Evolutionary conservation across 1,139 yeast species (phyloP).

Genomic region (Hemisphaericaspora subhashii): DNA sequence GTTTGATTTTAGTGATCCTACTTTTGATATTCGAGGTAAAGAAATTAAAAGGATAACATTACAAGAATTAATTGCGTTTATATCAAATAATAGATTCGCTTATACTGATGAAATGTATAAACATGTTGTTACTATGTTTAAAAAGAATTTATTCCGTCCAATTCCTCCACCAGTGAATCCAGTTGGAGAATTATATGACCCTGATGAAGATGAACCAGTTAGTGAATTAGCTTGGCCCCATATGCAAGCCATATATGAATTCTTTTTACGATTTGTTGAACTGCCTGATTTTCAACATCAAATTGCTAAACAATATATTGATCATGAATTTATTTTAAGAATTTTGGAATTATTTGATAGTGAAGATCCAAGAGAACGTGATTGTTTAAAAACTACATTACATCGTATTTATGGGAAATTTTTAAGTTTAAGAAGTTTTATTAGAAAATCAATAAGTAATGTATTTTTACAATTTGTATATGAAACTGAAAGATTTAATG

Average conservation of each 20-base stretch:
- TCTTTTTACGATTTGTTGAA: conserved; percentile 88
- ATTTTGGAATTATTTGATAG: conserved; percentile 88
- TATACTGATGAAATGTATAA: conserved; percentile 90
- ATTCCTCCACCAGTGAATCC: conserved; percentile 99
- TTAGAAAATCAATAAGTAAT: conserved; percentile 87
- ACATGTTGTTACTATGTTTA: conserved; percentile 88
- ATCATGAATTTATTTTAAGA: conserved; percentile 80
- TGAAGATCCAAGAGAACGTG: conserved; percentile 96
- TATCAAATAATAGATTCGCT: conserved; percentile 76
- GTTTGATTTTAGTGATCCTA: conserved; percentile 93
- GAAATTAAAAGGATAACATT: conserved; percentile 85
- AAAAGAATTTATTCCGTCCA: conserved; percentile 85
- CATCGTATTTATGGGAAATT: conserved; percentile 97
- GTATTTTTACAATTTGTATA: conserved; percentile 91
- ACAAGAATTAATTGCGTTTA: conserved; percentile 85
- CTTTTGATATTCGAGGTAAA: conserved; percentile 87
- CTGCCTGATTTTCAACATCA: conserved; percentile 94
- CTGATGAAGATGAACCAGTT: conserved; percentile 98
- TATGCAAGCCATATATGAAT: conserved; percentile 95
- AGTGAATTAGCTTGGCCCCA: conserved; percentile 98
- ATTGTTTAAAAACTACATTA: conserved; percentile 88
- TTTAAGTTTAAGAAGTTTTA: conserved; percentile 83
- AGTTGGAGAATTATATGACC: conserved; percentile 92
- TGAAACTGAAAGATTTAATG: conserved; percentile 95
- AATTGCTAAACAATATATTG: conserved; percentile 89